phyloP scores from a whole-genome alignment of 345 rosid genomes.

The Eucalyptus cloeziana region DNA sequence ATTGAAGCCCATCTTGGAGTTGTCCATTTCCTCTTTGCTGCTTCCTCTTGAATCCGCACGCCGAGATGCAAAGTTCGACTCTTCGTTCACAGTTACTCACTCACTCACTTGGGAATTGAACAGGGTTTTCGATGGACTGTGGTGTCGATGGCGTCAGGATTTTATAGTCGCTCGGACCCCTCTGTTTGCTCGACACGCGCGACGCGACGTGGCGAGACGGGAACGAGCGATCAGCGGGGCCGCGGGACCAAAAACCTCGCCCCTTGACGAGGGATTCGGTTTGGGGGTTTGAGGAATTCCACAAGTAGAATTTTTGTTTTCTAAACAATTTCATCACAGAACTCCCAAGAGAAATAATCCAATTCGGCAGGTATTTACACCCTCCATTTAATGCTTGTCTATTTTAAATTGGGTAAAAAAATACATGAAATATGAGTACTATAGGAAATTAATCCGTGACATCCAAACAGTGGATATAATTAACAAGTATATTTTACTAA shows the following conservation, averaged over 20 bases:
- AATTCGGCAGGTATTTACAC: background rate
- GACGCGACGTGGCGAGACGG: background rate
- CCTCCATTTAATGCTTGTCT: background rate
- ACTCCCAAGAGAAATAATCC: background rate
- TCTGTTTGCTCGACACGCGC: background rate
- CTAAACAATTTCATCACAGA: background rate
- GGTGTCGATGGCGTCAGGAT: background rate
- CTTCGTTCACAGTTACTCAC: background rate
- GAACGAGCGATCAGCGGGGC: background rate
- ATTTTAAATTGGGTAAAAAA: background rate
- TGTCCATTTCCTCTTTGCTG: constrained; percentile 18
- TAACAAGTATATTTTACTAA: background rate
- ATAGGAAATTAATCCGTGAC: background rate
- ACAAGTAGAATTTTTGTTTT: background rate
- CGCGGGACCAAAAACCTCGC: background rate
- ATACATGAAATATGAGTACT: background rate
- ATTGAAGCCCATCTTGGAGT: constrained; percentile 10
- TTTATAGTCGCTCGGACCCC: background rate
- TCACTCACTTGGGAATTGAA: background rate
- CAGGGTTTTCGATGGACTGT: background rate
- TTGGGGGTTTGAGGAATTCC: background rate
- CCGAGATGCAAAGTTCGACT: background rate
- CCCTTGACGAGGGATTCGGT: background rate
- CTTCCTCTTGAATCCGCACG: background rate
- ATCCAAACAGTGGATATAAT: background rate